These are phyloP conservation scores for Penicillium sp. DNA, from an alignment of 2,329 filamentous ascomycete genomes.

Conservation along the genomic window DNA sequence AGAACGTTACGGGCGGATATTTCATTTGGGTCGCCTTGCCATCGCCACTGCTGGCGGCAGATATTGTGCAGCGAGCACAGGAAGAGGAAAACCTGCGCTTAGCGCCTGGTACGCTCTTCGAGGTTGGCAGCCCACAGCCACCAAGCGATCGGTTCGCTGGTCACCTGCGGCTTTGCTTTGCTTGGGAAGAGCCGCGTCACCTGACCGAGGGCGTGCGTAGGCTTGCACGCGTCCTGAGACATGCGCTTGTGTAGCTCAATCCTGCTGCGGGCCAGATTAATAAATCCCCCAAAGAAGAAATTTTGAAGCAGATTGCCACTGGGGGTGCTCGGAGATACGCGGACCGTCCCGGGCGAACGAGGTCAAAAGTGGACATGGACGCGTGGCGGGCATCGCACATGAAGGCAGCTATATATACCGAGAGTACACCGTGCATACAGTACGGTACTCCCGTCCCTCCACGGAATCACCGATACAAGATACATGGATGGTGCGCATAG, in stretches of 20 bases:
- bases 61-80: constrained; percentile 60
- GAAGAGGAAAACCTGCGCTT: constrained; percentile 67
- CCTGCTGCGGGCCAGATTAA: background rate
- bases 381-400: constrained; percentile 13
- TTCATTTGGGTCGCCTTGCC: constrained; percentile 80
- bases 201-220: constrained; percentile 68
- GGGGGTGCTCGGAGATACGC: background rate
- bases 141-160: constrained; percentile 57
- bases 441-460: background rate
- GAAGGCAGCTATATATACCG: background rate
- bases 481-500: too few relatives aligned
- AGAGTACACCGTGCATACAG: background rate
- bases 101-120: constrained; percentile 69
- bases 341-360: constrained; percentile 2
- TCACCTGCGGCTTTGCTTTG: constrained; percentile 68
- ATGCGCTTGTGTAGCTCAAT: constrained; percentile 4
- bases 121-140: constrained; percentile 60
- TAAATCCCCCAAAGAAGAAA: background rate
- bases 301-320: background rate
- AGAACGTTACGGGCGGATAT: constrained; percentile 71
- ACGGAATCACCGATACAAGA: background rate
- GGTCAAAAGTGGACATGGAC: constrained; percentile 6
- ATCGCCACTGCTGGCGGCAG: constrained; percentile 51
- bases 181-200: constrained; percentile 68
- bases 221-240: constrained; percentile 48